Conservation (phyloP, 2,329 filamentous ascomycete species). For the Talaromyces sp. region DNA sequence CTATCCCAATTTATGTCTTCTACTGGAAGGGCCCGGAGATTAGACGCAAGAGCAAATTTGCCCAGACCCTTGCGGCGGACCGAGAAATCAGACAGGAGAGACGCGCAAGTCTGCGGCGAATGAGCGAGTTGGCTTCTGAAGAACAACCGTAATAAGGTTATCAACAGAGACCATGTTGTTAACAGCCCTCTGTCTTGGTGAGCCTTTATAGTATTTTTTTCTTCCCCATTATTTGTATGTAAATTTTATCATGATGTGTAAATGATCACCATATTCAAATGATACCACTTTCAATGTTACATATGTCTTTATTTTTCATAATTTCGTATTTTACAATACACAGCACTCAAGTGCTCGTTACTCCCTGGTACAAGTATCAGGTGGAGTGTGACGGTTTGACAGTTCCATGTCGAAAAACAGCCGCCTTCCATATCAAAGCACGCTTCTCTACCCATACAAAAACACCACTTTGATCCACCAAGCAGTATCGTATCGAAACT, state of each 20-base stretch:
- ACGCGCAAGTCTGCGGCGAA: constrained; percentile 14
- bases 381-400: background rate
- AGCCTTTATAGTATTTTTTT: too few species aligned
- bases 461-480: background rate
- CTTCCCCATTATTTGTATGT: background rate
- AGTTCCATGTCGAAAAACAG: background rate
- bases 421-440: constrained; percentile 7
- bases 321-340: too few species aligned
- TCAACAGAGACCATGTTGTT: background rate
- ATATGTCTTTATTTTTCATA: too few species aligned
- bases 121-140: background rate
- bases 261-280: background rate
- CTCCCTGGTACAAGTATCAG: too few species aligned
- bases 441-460: constrained; percentile 7
- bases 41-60: constrained; percentile 49
- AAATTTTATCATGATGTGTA: background rate
- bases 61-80: constrained; percentile 34
- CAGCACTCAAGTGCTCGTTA: too few species aligned
- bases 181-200: background rate
- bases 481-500: constrained; percentile 8
- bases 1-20: constrained; percentile 51
- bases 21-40: constrained; percentile 53
- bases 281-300: background rate
- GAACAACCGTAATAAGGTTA: background rate
- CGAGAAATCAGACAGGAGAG: constrained; percentile 12